A percentile compares a stretch with the other conserved stretches of the same genome.
Conservation (phyloP, 345 rosid species). For the Eucalyptus grandis region DNA sequence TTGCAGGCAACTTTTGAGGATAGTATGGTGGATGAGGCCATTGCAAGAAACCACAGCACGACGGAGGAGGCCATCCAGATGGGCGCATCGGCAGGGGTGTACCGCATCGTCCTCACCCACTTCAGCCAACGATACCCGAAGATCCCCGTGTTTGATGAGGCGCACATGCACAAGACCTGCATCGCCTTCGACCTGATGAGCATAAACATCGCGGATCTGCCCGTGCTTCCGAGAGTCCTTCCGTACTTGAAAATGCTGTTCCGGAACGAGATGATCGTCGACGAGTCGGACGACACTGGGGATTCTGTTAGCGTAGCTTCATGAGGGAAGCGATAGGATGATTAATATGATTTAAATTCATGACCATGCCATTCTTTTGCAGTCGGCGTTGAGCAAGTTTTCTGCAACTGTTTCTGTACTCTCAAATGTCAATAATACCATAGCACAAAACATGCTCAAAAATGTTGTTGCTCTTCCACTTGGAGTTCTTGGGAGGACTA, state of each 20-base stretch:
- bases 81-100: conserved; percentile 52
- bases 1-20: conserved; percentile 94
- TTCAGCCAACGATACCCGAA: conserved; percentile 98
- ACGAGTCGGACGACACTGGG: conserved; percentile 48
- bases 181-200: conserved; percentile 93
- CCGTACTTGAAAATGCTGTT: conserved; percentile 77
- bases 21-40: conserved; percentile 75
- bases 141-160: conserved; percentile 68
- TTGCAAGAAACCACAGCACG: conserved; percentile 91
- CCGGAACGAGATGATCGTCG: conserved; percentile 51
- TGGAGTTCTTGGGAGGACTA: not conserved
- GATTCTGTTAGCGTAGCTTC: not conserved
- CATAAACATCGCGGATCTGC: conserved; percentile 74
- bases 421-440: not conserved
- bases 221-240: conserved; percentile 66
- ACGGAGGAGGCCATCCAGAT: conserved; percentile 84
- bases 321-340: not conserved
- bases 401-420: not conserved
- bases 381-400: not conserved
- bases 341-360: not conserved
- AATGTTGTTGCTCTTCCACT: not conserved
- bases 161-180: conserved; percentile 86
- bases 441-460: not conserved
- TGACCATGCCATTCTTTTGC: not conserved
- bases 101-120: conserved; percentile 81